These are phyloP conservation scores for Ogataea salicorniae DNA, from an alignment of 805 yeast species.

Conservation along the genomic window DNA sequence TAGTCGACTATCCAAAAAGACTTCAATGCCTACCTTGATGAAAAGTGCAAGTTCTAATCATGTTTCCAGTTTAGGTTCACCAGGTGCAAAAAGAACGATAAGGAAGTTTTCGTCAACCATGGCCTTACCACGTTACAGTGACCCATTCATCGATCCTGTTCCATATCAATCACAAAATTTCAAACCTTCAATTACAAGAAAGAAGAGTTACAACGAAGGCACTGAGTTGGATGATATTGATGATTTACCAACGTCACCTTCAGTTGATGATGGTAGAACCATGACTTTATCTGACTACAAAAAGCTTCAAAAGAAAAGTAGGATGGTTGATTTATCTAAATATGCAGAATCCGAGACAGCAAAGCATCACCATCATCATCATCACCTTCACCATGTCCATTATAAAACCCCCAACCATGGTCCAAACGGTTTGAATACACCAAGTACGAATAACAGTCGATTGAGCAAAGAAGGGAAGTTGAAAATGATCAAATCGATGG, in stretches of 20 bases:
- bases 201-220: constrained; percentile 3
- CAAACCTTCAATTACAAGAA: background rate
- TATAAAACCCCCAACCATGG: constrained; percentile 1
- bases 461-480: constrained; percentile 30
- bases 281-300: constrained; percentile 25
- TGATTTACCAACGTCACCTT: constrained; percentile 10
- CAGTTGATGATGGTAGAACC: constrained; percentile 25
- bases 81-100: constrained; percentile 15
- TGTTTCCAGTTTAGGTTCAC: constrained; percentile 9
- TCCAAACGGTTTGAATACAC: constrained; percentile 1
- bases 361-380: constrained; percentile 7
- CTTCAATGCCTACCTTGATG: constrained; percentile 24
- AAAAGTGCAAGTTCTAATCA: constrained; percentile 7
- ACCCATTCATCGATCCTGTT: constrained; percentile 3
- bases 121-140: constrained; percentile 20
- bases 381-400: constrained; percentile 5
- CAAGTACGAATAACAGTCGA: constrained; percentile 18
- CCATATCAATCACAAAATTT: background rate
- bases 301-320: constrained; percentile 18
- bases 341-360: constrained; percentile 18
- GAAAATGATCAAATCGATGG: constrained; percentile 26
- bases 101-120: constrained; percentile 27
- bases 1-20: constrained; percentile 12
- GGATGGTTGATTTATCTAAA: constrained; percentile 23
- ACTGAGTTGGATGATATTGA: constrained; percentile 24